Evolutionary conservation across 148 eudicot species (phyloP), one percentile per base, ranked within the genome.

Genomic region (Fagopyrum tataricum): DNA sequence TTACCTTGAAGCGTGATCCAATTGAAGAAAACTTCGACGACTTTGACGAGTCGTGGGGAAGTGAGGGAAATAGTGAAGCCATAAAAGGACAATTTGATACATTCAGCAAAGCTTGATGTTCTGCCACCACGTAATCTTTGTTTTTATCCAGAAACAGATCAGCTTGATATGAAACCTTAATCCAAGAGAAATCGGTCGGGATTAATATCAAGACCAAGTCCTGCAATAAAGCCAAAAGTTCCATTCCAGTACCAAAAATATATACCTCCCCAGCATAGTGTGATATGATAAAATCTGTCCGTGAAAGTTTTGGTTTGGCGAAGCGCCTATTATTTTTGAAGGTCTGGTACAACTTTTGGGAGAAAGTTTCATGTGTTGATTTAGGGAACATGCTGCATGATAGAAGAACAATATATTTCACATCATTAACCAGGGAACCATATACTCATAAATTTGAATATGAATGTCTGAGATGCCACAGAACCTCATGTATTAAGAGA

Each of bases 321-420:
- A 88, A 86, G 62, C 92, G 88, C 77, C 84, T 86, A 80, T 86
- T 83, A 18, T 26, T 77, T 81, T 84, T 86, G 61, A 86, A 88
- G 55, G 88, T 88, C 85, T 88, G 92, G 75, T 86, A 88, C 92
- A 88, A 83, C 82, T 88, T 88, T 72, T 86, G 90, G 17, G 90
- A 84, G 76, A 88, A 88, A 43, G 92, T 88, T 81, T 88, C 92
- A 47, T 88, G 90, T 31, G 90, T 88, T 75, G 90, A 82, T 78
- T 82, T 88, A 66, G 92, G 92, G 82, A 88, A 86, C 92, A 88
- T 88, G 78, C 92, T 88, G 88, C 81, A 79, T 70, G 43, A 68
- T 64, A 51, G 11, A 55, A 71, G 44, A 71, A 46, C 13, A 58
- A 44, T 66, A 21, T 17, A 11, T 4, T 46, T 71, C 48, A 68